Conservation (phyloP, 2,329 filamentous ascomycete species). For the Apiospora pterosperma region DNA sequence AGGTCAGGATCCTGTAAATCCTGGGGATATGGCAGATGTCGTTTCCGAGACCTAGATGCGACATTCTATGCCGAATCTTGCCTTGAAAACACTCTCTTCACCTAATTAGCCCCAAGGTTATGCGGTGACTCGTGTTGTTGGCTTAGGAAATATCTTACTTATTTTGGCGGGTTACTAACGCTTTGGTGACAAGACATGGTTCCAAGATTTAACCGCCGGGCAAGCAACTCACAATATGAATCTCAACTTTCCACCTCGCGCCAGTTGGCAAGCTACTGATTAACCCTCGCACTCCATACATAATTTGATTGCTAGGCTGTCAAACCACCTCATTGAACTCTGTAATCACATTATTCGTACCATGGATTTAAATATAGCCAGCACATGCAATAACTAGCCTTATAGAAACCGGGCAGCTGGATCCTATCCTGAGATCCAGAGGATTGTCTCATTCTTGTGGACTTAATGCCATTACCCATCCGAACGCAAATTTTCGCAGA, state of each 20-base stretch:
- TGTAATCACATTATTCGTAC: not conserved
- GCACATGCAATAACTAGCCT: not conserved
- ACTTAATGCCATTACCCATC: not conserved
- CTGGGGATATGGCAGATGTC: conserved; percentile 73
- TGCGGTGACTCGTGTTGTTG: not conserved
- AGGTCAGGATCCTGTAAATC: conserved; percentile 55
- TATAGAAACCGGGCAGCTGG: not conserved
- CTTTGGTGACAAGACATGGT: not conserved
- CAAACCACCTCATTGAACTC: not conserved
- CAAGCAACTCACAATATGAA: not conserved
- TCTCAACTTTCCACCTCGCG: not conserved
- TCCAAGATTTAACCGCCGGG: not conserved
- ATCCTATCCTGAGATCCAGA: not conserved
- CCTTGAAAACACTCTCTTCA: not conserved
- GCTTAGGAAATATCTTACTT: not conserved
- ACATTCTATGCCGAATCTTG: conserved; percentile 14
- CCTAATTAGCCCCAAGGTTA: not conserved
- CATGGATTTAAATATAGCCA: not conserved
- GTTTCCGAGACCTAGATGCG: conserved; percentile 68
- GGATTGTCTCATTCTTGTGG: not conserved
- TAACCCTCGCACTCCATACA: not conserved
- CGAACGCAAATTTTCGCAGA: not conserved
- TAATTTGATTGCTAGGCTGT: not conserved
- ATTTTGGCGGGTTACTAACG: not conserved
- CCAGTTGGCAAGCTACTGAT: too few species aligned